Evolutionary conservation across 257 asterid species (phyloP).

Genomic region (Ballota nigra): DNA sequence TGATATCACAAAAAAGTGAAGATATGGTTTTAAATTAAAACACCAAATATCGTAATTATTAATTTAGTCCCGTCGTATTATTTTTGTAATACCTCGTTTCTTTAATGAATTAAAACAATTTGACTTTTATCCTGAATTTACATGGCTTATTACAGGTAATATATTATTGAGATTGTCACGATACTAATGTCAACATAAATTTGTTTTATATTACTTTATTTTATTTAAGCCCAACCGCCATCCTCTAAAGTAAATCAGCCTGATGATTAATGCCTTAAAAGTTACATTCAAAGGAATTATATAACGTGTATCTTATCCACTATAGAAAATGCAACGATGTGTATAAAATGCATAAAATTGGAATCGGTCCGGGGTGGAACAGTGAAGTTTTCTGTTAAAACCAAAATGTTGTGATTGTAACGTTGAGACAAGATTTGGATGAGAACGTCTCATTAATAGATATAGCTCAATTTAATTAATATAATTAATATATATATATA

Average conservation of each 20-base stretch:
- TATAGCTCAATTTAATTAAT: too few species aligned
- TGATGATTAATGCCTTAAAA: background rate
- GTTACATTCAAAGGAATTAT: background rate
- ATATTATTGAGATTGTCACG: background rate
- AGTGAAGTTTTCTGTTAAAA: too few species aligned
- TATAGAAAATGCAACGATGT: background rate
- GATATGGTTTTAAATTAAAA: background rate
- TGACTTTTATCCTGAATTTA: too few species aligned
- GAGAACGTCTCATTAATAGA: too few species aligned
- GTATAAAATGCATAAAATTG: background rate
- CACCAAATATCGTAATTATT: background rate
- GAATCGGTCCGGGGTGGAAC: too few species aligned
- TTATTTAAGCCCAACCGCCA: background rate
- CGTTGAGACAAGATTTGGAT: too few species aligned
- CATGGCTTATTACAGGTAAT: background rate
- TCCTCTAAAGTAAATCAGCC: background rate
- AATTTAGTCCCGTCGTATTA: background rate
- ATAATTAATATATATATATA: too few species aligned
- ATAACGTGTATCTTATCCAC: too few species aligned
- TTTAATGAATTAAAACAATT: too few species aligned
- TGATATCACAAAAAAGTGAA: too few species aligned
- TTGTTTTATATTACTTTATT: background rate
- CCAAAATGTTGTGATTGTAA: too few species aligned
- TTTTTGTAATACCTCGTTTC: too few species aligned
- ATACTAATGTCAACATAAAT: background rate